phyloP scores from a whole-genome alignment of 2,329 filamentous ascomycete genomes.

The Cladosporium oxysporum region DNA sequence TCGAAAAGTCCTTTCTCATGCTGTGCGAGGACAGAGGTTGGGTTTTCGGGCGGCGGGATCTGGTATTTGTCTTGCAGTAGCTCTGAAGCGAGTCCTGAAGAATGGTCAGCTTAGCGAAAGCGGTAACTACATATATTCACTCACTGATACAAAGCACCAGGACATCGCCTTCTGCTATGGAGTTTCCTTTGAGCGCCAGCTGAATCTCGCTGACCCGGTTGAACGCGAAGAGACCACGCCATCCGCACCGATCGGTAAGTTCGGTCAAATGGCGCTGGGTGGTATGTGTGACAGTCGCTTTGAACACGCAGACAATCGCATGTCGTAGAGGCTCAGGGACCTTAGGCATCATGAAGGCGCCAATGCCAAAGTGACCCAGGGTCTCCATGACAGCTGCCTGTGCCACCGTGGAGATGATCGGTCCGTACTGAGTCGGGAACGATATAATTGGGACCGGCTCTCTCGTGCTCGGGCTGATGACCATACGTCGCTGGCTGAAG shows the following conservation, averaged over 20 bases:
- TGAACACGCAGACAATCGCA: conserved; percentile 2
- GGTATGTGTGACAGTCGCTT: not conserved
- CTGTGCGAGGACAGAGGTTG: not conserved
- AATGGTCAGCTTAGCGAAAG: not conserved
- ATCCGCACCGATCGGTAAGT: conserved; percentile 1
- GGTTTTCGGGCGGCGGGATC: not conserved
- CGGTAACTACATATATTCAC: not conserved
- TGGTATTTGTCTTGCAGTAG: not conserved
- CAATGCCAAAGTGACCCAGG: not conserved
- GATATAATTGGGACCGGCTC: not conserved
- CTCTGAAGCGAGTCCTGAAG: not conserved
- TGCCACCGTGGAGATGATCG: not conserved
- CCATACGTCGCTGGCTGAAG: not conserved
- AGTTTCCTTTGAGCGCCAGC: conserved; percentile 1
- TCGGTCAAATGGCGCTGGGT: not conserved
- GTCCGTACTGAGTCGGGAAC: not conserved
- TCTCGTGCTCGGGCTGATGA: not conserved
- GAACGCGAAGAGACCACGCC: conserved; percentile 3
- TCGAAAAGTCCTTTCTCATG: not conserved
- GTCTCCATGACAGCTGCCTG: not conserved
- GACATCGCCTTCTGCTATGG: conserved; percentile 12
- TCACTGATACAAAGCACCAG: conserved; percentile 12
- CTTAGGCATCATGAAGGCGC: not conserved
- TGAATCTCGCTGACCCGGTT: conserved; percentile 7
- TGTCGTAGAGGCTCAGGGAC: not conserved